These are phyloP conservation scores for Hypericum androsaemum DNA, from an alignment of 345 rosid species.

Conservation along the genomic window DNA sequence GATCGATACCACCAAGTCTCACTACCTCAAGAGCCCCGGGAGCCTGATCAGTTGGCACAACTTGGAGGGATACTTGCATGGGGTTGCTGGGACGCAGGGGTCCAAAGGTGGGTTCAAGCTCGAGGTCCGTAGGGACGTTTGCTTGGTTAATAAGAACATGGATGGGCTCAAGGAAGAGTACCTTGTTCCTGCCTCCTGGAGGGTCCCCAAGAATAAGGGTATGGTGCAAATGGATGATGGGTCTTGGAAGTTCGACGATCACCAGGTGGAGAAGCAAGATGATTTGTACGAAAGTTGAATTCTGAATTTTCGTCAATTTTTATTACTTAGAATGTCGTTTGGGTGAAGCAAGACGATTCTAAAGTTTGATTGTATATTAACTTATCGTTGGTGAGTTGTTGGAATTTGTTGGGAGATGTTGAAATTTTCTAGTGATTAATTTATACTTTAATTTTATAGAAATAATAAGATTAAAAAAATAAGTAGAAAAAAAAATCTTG, in stretches of 20 bases:
- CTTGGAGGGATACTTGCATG: slow-evolving; percentile 33
- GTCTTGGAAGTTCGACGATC: slow-evolving; percentile 23
- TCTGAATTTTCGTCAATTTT: background rate
- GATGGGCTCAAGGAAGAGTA: slow-evolving; percentile 28
- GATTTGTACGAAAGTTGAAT: no score
- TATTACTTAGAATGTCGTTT: background rate
- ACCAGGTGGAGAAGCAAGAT: no score
- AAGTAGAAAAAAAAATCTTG: no score
- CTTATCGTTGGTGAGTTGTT: no score
- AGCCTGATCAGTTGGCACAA: slow-evolving; percentile 10
- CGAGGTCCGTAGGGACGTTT: slow-evolving; percentile 20
- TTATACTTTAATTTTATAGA: no score
- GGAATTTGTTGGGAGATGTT: no score
- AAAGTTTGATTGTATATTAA: no score
- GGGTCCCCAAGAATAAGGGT: slow-evolving; percentile 25
- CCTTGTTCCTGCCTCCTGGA: slow-evolving; percentile 22
- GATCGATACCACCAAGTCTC: slow-evolving; percentile 31
- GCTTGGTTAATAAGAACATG: slow-evolving; percentile 21
- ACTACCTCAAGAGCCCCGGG: slow-evolving; percentile 18
- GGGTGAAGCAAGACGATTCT: no score
- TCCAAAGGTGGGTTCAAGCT: slow-evolving; percentile 14
- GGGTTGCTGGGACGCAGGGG: slow-evolving; percentile 27
- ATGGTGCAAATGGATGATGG: slow-evolving; percentile 29
- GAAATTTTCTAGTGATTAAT: no score
- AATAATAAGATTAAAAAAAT: no score